phyloP scores from a whole-genome alignment of 2,329 filamentous ascomycete genomes.

The Cryphonectria japonica region DNA sequence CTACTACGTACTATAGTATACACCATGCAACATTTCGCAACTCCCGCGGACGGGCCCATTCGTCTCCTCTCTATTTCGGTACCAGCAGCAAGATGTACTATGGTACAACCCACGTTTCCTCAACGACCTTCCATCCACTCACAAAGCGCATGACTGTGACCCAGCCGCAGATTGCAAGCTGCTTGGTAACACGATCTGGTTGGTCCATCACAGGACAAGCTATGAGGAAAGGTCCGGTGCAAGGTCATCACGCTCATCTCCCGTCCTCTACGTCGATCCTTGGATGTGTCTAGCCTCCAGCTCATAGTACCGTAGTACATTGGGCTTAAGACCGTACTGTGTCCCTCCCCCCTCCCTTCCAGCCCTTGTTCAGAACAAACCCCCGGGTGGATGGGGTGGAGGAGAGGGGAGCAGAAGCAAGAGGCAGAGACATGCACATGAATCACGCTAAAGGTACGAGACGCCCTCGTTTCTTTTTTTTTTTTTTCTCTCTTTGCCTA shows the following conservation, averaged over 20 bases:
- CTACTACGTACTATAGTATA: background rate
- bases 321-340: background rate
- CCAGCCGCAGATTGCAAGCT: slow-evolving; percentile 8
- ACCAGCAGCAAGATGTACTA: background rate
- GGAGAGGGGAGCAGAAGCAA: background rate
- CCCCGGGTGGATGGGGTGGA: background rate
- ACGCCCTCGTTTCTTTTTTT: background rate
- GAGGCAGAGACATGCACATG: background rate
- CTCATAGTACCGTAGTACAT: background rate
- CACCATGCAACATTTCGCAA: background rate
- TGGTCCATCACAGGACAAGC: slow-evolving; percentile 14
- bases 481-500: slow-evolving; percentile 3
- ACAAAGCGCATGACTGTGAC: background rate
- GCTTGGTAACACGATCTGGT: slow-evolving; percentile 10
- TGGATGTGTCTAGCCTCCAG: background rate
- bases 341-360: background rate
- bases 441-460: slow-evolving; percentile 13
- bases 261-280: background rate
- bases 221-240: background rate
- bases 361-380: background rate
- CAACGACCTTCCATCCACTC: background rate
- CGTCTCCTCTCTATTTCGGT: background rate
- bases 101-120: background rate
- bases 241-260: slow-evolving; percentile 1
- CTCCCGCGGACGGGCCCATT: background rate